Base-by-base conservation (phyloP, 768 basidiomycete genomes). In the Leucocoprinus birnbaumii region DNA sequence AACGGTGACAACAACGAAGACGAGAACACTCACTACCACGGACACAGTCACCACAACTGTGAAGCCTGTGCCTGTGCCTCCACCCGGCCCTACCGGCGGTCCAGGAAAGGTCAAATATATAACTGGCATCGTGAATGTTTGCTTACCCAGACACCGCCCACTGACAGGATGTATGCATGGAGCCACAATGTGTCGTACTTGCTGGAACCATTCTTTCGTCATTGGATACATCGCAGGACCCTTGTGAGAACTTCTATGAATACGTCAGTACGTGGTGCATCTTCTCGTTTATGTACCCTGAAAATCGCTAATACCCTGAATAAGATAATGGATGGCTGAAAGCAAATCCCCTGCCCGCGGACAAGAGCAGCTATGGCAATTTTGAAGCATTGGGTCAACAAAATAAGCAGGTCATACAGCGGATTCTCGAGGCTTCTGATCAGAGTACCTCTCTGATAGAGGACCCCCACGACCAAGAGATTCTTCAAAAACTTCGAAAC, bases 191-290 rank as follows among this genome's bases (percentile, higher is more conserved):
- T 66, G 86, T 98, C 48, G 71, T 84, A 31, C 78, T 96, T 11
- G 86, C 96, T 9, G 89, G 92, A 1, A 79, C 85, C 0, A 89
- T 99, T 56, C 72, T 98, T 13, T 82, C 86, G 18, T 84, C 84
- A 0, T 70, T 98, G 19, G 95, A 99, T 65, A 80, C 79, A 9
- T 75, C 84, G 8, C 79, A 88, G 60, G 94, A 98, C 65, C 97
- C 97, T 0, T 99, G 97, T 69, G 91, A 98, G 61, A 88, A 94
- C 70, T 97, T 98, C 68, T 98, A 94, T 65, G 82, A 87, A 59
- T 98, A 86, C 71, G 85, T 94, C 9, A 95, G 94, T 95, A 64
- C 63, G 91, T 85, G 8, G 47, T n/a, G 16, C 5, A 19, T 34
- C 18, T 6, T 26, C 2, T 27, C 9, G 14, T 26, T 11, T 5